A percentile compares a stretch with the other conserved stretches of the same genome.
phyloP scores from a whole-genome alignment of 768 basidiomycete species.

The Pleurotus salmoneostramineus region DNA sequence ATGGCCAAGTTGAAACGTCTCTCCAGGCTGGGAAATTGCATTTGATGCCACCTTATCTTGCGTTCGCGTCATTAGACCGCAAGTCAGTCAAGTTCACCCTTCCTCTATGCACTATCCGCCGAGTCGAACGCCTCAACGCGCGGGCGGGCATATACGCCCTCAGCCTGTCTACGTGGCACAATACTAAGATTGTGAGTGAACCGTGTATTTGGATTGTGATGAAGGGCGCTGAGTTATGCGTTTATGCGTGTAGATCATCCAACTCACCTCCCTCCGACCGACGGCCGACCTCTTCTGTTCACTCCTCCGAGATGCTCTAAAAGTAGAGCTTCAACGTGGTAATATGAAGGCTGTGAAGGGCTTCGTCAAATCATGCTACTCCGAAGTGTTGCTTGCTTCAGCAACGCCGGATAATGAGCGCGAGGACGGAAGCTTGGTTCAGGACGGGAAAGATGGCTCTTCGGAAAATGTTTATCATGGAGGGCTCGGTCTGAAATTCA shows the following conservation, averaged over 20 bases:
- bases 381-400: conserved; percentile 76
- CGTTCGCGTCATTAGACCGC: conserved; percentile 87
- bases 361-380: conserved; percentile 92
- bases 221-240: no score
- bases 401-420: conserved; percentile 60
- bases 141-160: conserved; percentile 96
- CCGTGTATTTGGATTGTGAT: no score
- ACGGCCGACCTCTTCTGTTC: conserved; percentile 93
- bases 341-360: conserved; percentile 91
- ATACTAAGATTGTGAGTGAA: conserved; percentile 73
- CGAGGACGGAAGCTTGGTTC: conserved; percentile 63
- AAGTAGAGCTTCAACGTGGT: conserved; percentile 82
- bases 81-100: conserved; percentile 90
- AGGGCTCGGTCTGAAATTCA: conserved; percentile 78
- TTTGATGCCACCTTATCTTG: conserved; percentile 84
- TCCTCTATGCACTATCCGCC: conserved; percentile 86
- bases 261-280: conserved; percentile 89
- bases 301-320: conserved; percentile 83
- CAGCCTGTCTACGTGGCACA: conserved; percentile 91
- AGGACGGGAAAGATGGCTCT: conserved; percentile 47
- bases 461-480: conserved; percentile 63
- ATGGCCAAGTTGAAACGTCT: conserved; percentile 6
- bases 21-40: conserved; percentile 85
- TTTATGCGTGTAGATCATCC: conserved; percentile 60
- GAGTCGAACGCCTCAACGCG: conserved; percentile 92